Base-by-base conservation (phyloP, 306 rosid genomes). In the Dryas alaskensis region DNA sequence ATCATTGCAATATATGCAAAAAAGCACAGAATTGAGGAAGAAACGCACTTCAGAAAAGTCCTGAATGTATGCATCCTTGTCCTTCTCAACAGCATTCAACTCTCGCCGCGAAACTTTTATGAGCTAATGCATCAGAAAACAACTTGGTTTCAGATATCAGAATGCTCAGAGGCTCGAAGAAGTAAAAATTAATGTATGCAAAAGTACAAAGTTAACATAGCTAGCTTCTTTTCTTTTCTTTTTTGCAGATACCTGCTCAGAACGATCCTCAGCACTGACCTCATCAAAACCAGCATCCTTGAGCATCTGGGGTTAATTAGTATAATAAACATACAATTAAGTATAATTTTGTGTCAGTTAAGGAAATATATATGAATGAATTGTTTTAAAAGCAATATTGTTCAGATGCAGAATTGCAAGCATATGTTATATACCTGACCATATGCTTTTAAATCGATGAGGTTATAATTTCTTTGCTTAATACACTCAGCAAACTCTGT, bases 381-480 rank as follows among this genome's bases (percentile, higher is more conserved):
- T 27, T 16, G 9, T 14, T 16, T 58, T 7, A 12, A 43, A 70
- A 19, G 5, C 31, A 6, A 43, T 12, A 31, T 31, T 31, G 0
- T 31, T 31, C 25, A 43, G 44, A 46, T 1, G 59, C 27, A 45
- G 17, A 65, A 65, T 19, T 19, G 19, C 52, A 27, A 51, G 67
- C 73, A 49, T 31, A 31, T 31, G 3, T 31, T 31, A 31, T 31
- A 31, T 87, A 90, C 98, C 89, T 86, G 92, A 66, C 80, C 86
- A 70, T 94, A 92, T 14, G 80, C 79, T 74, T 83, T 78, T 40
- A 89, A 66, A 67, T 88, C 93, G 67, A 83, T 87, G 80, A 92
- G 81, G 76, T 92, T 83, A 54, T 94, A 94, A 42, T 92, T 96
- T 79, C 96, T 91, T 68, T 92, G 84, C 79, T 89, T 72, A 52